phyloP scores from a whole-genome alignment of 257 asterid genomes.

The Solanum tarapatanum region DNA sequence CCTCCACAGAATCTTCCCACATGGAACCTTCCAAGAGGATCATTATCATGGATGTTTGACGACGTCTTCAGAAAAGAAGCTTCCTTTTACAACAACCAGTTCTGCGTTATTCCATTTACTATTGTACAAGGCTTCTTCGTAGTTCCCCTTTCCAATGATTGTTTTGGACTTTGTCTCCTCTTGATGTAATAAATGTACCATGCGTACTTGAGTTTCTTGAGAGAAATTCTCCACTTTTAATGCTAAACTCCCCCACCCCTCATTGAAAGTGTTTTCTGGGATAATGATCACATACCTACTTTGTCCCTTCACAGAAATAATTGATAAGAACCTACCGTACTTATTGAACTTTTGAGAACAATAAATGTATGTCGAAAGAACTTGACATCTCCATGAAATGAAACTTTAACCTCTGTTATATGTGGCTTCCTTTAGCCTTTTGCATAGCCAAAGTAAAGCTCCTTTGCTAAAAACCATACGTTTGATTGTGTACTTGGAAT shows the following conservation, averaged over 20 bases:
- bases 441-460: background rate
- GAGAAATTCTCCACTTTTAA: background rate
- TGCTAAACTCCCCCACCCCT: background rate
- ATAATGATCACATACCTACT: background rate
- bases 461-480: background rate
- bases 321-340: background rate
- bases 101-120: background rate
- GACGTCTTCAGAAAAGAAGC: background rate
- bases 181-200: background rate
- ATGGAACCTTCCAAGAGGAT: background rate
- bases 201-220: background rate
- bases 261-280: background rate
- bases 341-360: background rate
- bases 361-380: background rate
- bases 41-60: background rate
- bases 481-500: background rate
- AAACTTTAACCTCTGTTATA: background rate
- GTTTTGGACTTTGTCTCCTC: background rate
- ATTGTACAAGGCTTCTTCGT: background rate
- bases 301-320: background rate
- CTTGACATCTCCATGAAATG: background rate
- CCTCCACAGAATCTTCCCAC: background rate
- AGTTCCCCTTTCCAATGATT: background rate
- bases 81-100: background rate
- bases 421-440: background rate